These are phyloP conservation scores for Pseudogymnoascus sp. DNA, from an alignment of 2,329 filamentous ascomycete genomes.

Conservation along the genomic window DNA sequence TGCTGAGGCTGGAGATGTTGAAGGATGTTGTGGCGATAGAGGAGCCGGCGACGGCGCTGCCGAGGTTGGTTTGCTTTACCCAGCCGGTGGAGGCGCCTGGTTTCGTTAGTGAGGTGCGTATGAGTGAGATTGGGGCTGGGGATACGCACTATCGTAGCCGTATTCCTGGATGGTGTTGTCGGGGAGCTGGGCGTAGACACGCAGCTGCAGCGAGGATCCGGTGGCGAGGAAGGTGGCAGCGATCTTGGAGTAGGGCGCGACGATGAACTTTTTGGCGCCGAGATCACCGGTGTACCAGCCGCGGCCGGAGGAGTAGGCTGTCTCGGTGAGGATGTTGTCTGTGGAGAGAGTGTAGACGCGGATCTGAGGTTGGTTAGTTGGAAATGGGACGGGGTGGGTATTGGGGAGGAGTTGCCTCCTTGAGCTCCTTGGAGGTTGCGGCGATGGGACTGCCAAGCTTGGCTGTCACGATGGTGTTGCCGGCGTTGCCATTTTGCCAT, in stretches of 20 bases:
- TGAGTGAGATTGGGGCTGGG: background rate
- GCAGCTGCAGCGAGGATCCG: background rate
- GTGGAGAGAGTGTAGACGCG: constrained; percentile 14
- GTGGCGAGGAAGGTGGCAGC: background rate
- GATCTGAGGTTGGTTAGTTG: background rate
- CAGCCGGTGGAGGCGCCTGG: background rate
- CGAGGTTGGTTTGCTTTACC: background rate
- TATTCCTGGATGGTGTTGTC: constrained; percentile 9
- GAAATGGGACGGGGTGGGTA: background rate
- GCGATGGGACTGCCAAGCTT: constrained; percentile 14
- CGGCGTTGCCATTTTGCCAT: constrained; percentile 11
- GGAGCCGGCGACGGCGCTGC: background rate
- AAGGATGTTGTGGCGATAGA: background rate
- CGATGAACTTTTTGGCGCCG: background rate
- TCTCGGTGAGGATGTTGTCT: constrained; percentile 12
- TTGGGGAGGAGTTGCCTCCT: background rate
- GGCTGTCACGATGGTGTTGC: constrained; percentile 11
- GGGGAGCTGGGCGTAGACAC: background rate
- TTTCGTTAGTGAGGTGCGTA: background rate
- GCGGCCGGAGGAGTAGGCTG: constrained; percentile 11
- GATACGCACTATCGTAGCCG: background rate
- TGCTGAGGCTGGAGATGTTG: background rate
- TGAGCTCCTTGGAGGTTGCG: constrained; percentile 12
- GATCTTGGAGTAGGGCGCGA: background rate
- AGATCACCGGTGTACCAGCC: constrained; percentile 15